Evolutionary conservation across 345 rosid species (phyloP), one percentile per base, ranked within the genome.

Genomic region (Ricinus communis): DNA sequence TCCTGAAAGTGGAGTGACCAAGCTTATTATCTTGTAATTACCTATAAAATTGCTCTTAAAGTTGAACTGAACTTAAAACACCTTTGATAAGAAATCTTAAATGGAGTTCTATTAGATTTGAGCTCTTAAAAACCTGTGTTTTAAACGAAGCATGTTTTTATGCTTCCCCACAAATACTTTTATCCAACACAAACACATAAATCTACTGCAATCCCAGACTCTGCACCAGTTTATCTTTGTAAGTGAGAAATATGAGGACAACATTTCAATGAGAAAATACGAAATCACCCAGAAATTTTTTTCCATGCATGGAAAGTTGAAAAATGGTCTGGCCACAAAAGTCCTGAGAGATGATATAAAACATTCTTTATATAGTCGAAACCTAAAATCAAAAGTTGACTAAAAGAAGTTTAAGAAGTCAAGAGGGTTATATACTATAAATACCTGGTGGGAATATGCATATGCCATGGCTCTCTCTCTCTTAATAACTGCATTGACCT

Each of bases 401-500:
- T 4, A 57, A 57, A 25, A 4, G 1, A 57, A 30, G 8, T 28
- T 8, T 24, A 31, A 27, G 38, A 53, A 46, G 49, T 64, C 15
- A 3, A 18, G 24, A 24, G n/a, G 31, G 36, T 50, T 5, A 40
- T 11, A 16, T 24, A 8, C 13, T 12, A 31, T 36, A 69, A 33
- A 33, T 87, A 93, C 99, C 96, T 89, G 97, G 71, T 86, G 85
- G 72, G 98, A 92, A 72, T 89, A 84, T 31, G 99, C 93, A 61
- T 93, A 96, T 8, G 98, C 85, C 94, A 87, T 93, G 45, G 98
- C 86, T 75, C 97, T 86, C 69, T 96, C 96, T 79, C 97, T 81
- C 75, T 91, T 93, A 83, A 89, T 81, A 76, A 80, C 65, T 40
- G 98, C 99, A 73, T 91, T 91, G 45, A 82, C 93, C 83, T 87